Percentiles rank a stretch among this genome's conserved stretches.
phyloP scores from a whole-genome alignment of 495 filamentous ascomycete species.

The Evernia prunastri region DNA sequence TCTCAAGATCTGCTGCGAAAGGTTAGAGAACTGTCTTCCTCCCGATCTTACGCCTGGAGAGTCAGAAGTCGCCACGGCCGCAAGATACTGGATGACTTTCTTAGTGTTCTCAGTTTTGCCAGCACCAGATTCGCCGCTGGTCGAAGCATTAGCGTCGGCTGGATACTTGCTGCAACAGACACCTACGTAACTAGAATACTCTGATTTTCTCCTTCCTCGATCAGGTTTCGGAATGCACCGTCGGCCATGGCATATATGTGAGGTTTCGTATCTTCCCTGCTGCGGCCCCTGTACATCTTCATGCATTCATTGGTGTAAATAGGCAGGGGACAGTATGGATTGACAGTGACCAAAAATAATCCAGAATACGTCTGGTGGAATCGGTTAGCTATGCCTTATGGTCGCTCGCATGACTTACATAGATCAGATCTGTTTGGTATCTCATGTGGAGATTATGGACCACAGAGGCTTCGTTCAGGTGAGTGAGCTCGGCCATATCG shows the following conservation, averaged over 20 bases:
- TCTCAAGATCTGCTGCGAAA: conserved; percentile 94
- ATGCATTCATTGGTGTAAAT: conserved; percentile 97
- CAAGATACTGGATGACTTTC: conserved; percentile 98
- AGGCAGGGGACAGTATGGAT: conserved; percentile 89
- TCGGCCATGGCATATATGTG: conserved; percentile 99
- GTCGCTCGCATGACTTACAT: conserved; percentile 43
- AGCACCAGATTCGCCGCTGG: conserved; percentile 86
- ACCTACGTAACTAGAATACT: conserved; percentile 88
- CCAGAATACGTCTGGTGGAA: conserved; percentile 78
- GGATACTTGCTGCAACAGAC: not conserved
- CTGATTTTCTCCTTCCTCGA: conserved; percentile 92
- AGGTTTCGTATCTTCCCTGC: conserved; percentile 86
- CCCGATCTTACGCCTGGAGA: conserved; percentile 58
- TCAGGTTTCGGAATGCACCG: conserved; percentile 89
- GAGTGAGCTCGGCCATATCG: conserved; percentile 98
- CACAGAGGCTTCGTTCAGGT: conserved; percentile 95
- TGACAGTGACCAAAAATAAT: conserved; percentile 92
- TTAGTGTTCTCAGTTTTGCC: conserved; percentile 99
- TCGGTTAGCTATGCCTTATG: conserved; percentile 6
- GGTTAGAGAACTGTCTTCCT: conserved; percentile 64
- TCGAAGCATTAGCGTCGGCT: not conserved
- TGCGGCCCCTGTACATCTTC: conserved; percentile 90
- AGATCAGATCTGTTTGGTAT: conserved; percentile 93
- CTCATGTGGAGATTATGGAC: conserved; percentile 92
- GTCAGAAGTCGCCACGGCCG: conserved; percentile 83